Conservation (phyloP, 495 filamentous ascomycete species). For the Xylaria palmicola region DNA sequence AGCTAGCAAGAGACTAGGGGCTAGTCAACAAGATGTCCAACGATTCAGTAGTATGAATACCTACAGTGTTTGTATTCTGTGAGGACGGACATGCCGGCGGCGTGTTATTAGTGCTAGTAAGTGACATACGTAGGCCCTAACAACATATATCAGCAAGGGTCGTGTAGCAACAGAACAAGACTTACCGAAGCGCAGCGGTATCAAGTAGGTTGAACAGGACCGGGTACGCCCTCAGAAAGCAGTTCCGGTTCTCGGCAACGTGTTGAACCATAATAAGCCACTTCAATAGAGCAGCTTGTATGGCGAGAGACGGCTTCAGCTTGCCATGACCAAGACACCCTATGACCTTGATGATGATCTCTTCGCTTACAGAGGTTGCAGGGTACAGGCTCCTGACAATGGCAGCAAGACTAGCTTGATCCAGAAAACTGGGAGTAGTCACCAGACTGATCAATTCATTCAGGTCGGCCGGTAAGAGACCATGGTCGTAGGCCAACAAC, state of each 20-base stretch:
- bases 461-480: constrained; percentile 61
- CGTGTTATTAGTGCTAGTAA: constrained; percentile 79
- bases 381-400: constrained; percentile 78
- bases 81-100: constrained; percentile 84
- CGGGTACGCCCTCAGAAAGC: constrained; percentile 70
- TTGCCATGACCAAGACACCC: constrained; percentile 76
- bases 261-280: constrained; percentile 83
- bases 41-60: constrained; percentile 30
- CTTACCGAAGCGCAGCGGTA: constrained; percentile 69
- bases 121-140: constrained; percentile 67
- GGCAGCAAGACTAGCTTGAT: constrained; percentile 66
- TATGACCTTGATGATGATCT: constrained; percentile 64
- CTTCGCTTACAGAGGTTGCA: constrained; percentile 56
- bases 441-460: constrained; percentile 64
- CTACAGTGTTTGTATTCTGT: constrained; percentile 78
- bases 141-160: not conserved
- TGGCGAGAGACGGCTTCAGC: constrained; percentile 69
- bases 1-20: constrained; percentile 56
- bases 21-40: constrained; percentile 21
- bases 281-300: constrained; percentile 66
- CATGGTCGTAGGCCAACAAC: constrained; percentile 60
- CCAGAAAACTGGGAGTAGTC: constrained; percentile 64
- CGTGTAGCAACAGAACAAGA: not conserved
- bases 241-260: constrained; percentile 60
- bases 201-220: constrained; percentile 83